Conservation (phyloP, 2,329 filamentous ascomycete species). For the Alternaria dauci region DNA sequence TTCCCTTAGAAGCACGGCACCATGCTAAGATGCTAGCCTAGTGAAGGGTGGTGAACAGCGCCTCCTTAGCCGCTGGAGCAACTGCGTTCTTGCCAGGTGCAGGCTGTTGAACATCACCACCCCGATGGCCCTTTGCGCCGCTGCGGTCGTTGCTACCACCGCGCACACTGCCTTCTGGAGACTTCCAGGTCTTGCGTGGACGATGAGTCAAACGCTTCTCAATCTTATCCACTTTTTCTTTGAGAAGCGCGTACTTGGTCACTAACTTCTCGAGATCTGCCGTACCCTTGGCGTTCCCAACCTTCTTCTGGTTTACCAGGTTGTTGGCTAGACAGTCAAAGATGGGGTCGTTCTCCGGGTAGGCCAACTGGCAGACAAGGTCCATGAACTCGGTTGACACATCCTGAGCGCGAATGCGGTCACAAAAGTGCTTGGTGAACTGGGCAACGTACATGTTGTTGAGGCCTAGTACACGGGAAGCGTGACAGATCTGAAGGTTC, state of each 20-base stretch:
- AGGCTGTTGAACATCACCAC: neutral
- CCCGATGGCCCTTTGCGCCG: neutral
- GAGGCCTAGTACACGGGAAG: constrained; percentile 35
- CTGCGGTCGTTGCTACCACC: neutral
- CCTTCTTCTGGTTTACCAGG: constrained; percentile 21
- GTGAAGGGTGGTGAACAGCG: neutral
- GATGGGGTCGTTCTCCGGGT: constrained; percentile 36
- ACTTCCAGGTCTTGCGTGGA: neutral
- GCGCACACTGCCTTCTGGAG: neutral
- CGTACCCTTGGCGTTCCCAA: neutral
- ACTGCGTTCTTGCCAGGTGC: neutral
- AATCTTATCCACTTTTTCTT: constrained; percentile 18
- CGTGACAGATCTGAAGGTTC: constrained; percentile 37
- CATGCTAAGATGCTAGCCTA: neutral
- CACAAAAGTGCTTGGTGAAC: constrained; percentile 42
- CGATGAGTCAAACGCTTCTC: constrained; percentile 3
- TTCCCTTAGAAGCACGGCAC: neutral
- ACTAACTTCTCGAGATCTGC: constrained; percentile 12
- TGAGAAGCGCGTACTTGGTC: constrained; percentile 14
- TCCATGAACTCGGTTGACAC: constrained; percentile 25
- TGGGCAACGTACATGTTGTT: constrained; percentile 43
- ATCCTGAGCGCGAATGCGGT: constrained; percentile 33
- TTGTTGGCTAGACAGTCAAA: constrained; percentile 42
- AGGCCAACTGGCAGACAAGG: constrained; percentile 25
- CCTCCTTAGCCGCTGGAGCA: neutral